These are phyloP conservation scores for Cylindrodendrum hubeiense DNA, from an alignment of 2,329 filamentous ascomycete species.

Conservation along the genomic window DNA sequence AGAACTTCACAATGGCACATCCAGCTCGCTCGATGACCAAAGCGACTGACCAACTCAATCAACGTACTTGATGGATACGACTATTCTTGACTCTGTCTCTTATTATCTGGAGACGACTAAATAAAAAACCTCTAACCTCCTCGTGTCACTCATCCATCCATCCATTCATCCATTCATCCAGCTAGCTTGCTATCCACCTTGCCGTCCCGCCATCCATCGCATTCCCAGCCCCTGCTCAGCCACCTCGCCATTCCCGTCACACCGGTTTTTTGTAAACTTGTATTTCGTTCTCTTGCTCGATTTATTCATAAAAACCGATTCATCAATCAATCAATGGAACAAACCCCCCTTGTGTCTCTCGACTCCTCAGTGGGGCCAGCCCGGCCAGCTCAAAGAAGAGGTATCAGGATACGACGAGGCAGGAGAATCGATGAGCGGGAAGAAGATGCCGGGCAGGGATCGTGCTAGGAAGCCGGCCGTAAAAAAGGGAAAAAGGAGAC, in stretches of 20 bases:
- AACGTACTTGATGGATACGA: not conserved
- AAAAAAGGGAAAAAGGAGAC: constrained; percentile 26
- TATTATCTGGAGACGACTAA: constrained; percentile 25
- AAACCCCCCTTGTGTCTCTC: constrained; percentile 10
- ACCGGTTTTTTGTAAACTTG: constrained; percentile 20
- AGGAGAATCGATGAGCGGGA: not conserved
- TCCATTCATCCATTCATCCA: constrained; percentile 13
- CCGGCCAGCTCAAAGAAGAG: not conserved
- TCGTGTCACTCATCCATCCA: constrained; percentile 18
- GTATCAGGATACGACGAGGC: not conserved
- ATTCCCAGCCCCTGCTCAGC: not conserved
- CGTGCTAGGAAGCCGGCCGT: constrained; percentile 15
- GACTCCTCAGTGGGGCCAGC: constrained; percentile 7
- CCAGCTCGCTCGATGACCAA: not conserved
- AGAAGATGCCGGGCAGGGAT: constrained; percentile 10
- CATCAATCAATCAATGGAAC: constrained; percentile 22
- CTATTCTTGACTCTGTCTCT: constrained; percentile 16
- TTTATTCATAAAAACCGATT: constrained; percentile 29
- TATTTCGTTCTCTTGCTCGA: constrained; percentile 24
- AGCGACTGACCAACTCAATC: not conserved
- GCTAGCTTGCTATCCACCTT: constrained; percentile 4
- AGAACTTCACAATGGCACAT: not conserved
- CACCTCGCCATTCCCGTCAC: not conserved
- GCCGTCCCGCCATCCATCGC: constrained; percentile 2
- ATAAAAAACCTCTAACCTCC: constrained; percentile 21